Percentiles rank a stretch among this genome's conserved stretches.
These are phyloP conservation scores for Ogataea minuta DNA, from an alignment of 805 yeast genomes.

Conservation along the genomic window DNA sequence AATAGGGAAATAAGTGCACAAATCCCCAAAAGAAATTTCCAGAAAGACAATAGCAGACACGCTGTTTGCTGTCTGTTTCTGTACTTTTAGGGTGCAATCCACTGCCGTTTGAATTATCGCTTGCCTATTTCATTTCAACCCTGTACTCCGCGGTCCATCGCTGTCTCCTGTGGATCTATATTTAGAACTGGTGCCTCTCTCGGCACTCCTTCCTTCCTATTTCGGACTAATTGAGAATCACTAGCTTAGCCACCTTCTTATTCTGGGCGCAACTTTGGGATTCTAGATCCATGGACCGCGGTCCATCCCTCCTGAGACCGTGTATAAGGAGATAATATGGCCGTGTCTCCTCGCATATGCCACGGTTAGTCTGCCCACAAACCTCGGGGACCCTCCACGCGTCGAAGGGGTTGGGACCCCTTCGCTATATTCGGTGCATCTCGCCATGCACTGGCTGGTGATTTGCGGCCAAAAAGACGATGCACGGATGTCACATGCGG, in stretches of 20 bases:
- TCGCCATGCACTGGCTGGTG: too few relatives aligned
- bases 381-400: too few relatives aligned
- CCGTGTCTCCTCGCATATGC: not conserved
- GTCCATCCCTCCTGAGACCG: slow-evolving; percentile 5
- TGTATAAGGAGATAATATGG: not conserved
- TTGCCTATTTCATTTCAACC: too few relatives aligned
- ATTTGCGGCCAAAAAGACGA: too few relatives aligned
- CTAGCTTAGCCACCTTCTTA: too few relatives aligned
- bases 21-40: slow-evolving; percentile 2
- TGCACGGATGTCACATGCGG: too few relatives aligned
- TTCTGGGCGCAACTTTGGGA: not conserved
- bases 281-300: slow-evolving; percentile 1
- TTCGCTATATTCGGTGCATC: too few relatives aligned
- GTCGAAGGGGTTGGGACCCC: too few relatives aligned
- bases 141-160: too few relatives aligned
- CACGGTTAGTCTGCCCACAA: too few relatives aligned
- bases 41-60: slow-evolving; percentile 5
- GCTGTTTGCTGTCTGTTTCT: not conserved
- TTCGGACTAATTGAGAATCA: not conserved
- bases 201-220: slow-evolving; percentile 3
- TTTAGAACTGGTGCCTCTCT: slow-evolving; percentile 2
- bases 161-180: not conserved
- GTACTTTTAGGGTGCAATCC: too few relatives aligned
- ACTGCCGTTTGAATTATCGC: too few relatives aligned
- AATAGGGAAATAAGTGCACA: slow-evolving; percentile 2